A percentile compares a stretch with the other conserved stretches of the same genome.
phyloP scores from a whole-genome alignment of 2,329 filamentous ascomycete species.

The Rutstroemia sp. region DNA sequence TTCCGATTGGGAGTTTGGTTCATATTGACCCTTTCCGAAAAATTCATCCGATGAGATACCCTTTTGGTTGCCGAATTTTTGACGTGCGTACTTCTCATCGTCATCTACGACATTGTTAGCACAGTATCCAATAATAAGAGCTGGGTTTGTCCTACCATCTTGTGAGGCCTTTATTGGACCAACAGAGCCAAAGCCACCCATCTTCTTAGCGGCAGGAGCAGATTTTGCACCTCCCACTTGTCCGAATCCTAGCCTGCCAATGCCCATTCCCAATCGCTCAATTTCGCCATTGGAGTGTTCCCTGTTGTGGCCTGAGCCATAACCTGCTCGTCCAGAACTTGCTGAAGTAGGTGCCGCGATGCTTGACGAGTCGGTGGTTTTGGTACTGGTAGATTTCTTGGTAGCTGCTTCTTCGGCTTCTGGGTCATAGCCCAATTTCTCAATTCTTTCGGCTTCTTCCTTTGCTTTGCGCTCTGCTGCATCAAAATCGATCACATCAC shows the following conservation, averaged over 20 bases:
- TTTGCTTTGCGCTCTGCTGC: slow-evolving; percentile 95
- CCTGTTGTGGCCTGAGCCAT: slow-evolving; percentile 51
- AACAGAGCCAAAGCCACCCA: slow-evolving; percentile 81
- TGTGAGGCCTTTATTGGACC: slow-evolving; percentile 62
- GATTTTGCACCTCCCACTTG: slow-evolving; percentile 27
- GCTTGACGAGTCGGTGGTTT: slow-evolving; percentile 44
- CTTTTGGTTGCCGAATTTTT: slow-evolving; percentile 89
- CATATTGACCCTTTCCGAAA: slow-evolving; percentile 85
- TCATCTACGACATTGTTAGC: slow-evolving; percentile 47
- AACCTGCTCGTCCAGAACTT: slow-evolving; percentile 55
- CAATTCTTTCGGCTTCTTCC: slow-evolving; percentile 93
- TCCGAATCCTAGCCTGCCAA: slow-evolving; percentile 28
- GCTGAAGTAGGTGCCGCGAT: slow-evolving; percentile 69
- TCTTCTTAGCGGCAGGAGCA: slow-evolving; percentile 40
- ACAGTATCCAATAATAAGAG: not conserved
- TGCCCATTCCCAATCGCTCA: slow-evolving; percentile 71
- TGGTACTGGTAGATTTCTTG: slow-evolving; percentile 35
- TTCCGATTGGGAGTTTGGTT: slow-evolving; percentile 72
- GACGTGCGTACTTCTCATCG: slow-evolving; percentile 72
- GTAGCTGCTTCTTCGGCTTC: slow-evolving; percentile 61
- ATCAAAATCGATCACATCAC: slow-evolving; percentile 85
- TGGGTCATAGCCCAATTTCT: slow-evolving; percentile 90
- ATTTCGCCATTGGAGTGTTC: slow-evolving; percentile 69
- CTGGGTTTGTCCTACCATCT: slow-evolving; percentile 46
- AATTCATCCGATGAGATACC: slow-evolving; percentile 97